Evolutionary conservation across 2,329 filamentous ascomycete genomes (phyloP).

Genomic region (Alternaria postmessia): DNA sequence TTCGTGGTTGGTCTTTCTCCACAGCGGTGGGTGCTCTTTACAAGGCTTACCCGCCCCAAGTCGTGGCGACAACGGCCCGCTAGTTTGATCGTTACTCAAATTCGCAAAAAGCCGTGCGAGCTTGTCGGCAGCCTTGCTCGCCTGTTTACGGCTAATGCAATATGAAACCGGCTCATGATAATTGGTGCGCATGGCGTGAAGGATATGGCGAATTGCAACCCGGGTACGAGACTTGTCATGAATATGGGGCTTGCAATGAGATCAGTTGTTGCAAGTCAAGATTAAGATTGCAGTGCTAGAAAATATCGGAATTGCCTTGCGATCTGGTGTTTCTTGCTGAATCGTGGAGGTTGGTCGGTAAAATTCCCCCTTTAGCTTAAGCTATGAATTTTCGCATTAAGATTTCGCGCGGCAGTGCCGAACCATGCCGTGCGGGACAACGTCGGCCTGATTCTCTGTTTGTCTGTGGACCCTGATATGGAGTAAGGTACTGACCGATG

Average conservation of each 20-base stretch:
- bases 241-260: neutral
- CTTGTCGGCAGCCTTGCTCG: conserved; percentile 21
- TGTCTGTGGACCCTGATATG: conserved; percentile 7
- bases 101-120: conserved; percentile 20
- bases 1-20: conserved; percentile 10
- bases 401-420: conserved; percentile 12
- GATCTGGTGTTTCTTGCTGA: neutral
- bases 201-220: conserved; percentile 7
- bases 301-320: neutral
- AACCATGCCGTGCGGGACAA: conserved; percentile 11
- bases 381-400: neutral
- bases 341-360: conserved; percentile 3
- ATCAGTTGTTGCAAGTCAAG: conserved; percentile 3
- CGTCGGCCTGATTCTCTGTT: conserved; percentile 3
- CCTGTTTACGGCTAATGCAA: conserved; percentile 18
- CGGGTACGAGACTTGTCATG: neutral
- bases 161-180: conserved; percentile 2
- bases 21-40: conserved; percentile 16
- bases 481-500: conserved; percentile 3
- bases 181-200: conserved; percentile 14
- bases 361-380: neutral
- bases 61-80: conserved; percentile 34
- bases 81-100: conserved; percentile 28
- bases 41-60: conserved; percentile 33
- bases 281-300: conserved; percentile 6